Evolutionary conservation across 257 asterid genomes (phyloP).

Genomic region (Plectranthus barbatus): DNA sequence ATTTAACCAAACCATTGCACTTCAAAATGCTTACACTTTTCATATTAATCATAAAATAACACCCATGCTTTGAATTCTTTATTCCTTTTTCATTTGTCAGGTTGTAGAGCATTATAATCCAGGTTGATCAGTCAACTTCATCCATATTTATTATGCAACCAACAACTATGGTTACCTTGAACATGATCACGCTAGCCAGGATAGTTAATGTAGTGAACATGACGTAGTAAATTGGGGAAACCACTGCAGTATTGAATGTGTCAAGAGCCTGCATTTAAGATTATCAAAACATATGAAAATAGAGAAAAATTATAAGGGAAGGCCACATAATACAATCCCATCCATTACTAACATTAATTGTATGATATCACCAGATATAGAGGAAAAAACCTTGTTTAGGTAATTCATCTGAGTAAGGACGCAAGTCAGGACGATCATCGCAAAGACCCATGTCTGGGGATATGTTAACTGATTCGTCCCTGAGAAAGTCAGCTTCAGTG

Average conservation of each 20-base stretch:
- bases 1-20: not conserved
- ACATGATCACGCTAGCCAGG: constrained; percentile 96
- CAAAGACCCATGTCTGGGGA: constrained; percentile 92
- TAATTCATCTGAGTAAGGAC: constrained; percentile 88
- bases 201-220: constrained; percentile 95
- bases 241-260: constrained; percentile 97
- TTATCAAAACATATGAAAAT: constrained; percentile 10
- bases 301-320: not conserved
- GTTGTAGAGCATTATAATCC: not conserved
- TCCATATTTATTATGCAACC: not conserved
- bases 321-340: not conserved
- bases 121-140: not conserved
- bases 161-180: constrained; percentile 60
- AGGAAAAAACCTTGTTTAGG: constrained; percentile 60
- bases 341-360: not conserved
- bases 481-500: constrained; percentile 80
- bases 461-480: constrained; percentile 84
- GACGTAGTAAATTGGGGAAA: constrained; percentile 91
- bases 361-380: not conserved
- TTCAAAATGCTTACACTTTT: not conserved
- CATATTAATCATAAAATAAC: not conserved
- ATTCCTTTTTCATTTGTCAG: not conserved
- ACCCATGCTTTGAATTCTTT: not conserved
- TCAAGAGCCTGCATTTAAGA: constrained; percentile 80
- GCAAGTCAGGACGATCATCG: constrained; percentile 58